These are phyloP conservation scores for Penicillium sumatraense DNA, from an alignment of 2,329 filamentous ascomycete species.

Conservation along the genomic window DNA sequence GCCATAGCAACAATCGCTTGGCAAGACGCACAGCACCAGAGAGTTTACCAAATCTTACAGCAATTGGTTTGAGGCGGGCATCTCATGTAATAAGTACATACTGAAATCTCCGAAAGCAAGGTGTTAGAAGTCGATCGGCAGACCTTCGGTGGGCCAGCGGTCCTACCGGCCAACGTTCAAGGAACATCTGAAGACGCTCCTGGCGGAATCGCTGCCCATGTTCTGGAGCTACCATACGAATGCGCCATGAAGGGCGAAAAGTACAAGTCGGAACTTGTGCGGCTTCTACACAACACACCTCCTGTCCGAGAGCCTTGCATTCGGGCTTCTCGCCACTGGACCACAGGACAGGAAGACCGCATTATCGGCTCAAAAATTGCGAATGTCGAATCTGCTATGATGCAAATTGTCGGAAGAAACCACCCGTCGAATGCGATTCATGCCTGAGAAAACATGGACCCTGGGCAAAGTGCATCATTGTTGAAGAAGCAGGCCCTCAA, in stretches of 20 bases:
- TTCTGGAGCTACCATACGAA: not conserved
- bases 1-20: no score
- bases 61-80: no score
- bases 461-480: not conserved
- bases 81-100: no score
- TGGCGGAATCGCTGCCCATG: not conserved
- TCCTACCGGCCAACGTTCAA: not conserved
- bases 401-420: not conserved
- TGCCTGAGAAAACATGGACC: not conserved
- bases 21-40: no score
- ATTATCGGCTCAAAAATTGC: not conserved
- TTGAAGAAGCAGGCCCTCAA: not conserved
- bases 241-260: not conserved
- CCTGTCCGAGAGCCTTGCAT: not conserved
- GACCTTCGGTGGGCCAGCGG: no score
- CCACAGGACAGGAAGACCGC: not conserved
- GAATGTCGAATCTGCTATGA: not conserved
- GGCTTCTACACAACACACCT: not conserved
- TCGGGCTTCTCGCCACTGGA: not conserved
- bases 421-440: not conserved
- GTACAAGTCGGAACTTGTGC: not conserved
- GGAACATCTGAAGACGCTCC: not conserved
- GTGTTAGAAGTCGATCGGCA: no score
- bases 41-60: no score
- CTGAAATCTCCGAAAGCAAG: no score